phyloP scores from a whole-genome alignment of 2,329 filamentous ascomycete genomes.

The Chaetomium sp. region DNA sequence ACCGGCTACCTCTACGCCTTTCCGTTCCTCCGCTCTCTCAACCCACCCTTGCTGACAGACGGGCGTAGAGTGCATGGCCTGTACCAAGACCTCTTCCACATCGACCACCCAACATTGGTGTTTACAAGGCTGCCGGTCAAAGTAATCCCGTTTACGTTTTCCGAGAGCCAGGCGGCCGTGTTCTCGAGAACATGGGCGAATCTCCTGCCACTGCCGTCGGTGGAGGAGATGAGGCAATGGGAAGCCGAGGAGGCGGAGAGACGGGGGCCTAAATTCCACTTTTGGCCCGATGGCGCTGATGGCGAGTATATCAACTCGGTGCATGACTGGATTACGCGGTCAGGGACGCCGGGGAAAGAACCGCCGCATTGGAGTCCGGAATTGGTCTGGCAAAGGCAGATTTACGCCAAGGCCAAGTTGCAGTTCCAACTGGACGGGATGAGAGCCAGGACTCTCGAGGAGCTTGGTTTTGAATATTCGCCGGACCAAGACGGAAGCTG shows the following conservation, averaged over 20 bases:
- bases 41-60: constrained; percentile 60
- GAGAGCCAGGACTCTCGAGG: constrained; percentile 64
- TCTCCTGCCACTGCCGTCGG: constrained; percentile 63
- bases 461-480: constrained; percentile 69
- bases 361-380: constrained; percentile 72
- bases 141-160: constrained; percentile 83
- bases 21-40: constrained; percentile 64
- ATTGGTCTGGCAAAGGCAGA: constrained; percentile 70
- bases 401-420: constrained; percentile 70
- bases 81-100: constrained; percentile 79
- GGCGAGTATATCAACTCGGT: constrained; percentile 70
- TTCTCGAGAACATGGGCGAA: constrained; percentile 78
- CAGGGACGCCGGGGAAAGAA: constrained; percentile 60
- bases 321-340: constrained; percentile 60
- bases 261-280: constrained; percentile 49
- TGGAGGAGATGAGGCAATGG: constrained; percentile 69
- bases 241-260: constrained; percentile 60
- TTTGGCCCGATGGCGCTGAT: constrained; percentile 60
- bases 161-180: constrained; percentile 77
- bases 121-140: constrained; percentile 77
- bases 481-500: constrained; percentile 25
- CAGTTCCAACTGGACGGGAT: constrained; percentile 69
- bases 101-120: constrained; percentile 73
- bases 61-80: constrained; percentile 71
- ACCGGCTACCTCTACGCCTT: constrained; percentile 88